phyloP scores from a whole-genome alignment of 441 rosid species.

The Populus hybrid region DNA sequence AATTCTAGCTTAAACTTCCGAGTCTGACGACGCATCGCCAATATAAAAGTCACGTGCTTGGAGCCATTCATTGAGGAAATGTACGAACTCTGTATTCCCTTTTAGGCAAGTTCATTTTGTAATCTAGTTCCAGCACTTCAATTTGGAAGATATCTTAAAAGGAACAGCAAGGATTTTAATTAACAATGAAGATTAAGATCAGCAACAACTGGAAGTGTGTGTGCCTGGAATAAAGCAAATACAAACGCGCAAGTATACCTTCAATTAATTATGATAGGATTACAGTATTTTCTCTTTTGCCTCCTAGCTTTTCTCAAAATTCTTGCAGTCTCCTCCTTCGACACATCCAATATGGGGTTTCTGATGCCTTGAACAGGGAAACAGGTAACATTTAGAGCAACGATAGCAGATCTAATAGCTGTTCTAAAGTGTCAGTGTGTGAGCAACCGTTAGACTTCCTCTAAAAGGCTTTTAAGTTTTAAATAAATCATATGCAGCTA shows the following conservation, averaged over 20 bases:
- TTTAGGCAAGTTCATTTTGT: not conserved
- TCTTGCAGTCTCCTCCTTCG: conserved; percentile 51
- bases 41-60: not conserved
- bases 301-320: conserved; percentile 78
- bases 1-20: not conserved
- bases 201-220: not conserved
- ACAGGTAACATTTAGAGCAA: not conserved
- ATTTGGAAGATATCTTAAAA: not conserved
- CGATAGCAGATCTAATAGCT: not conserved
- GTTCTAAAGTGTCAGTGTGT: not conserved
- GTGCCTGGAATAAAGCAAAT: not conserved
- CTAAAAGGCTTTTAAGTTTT: not conserved
- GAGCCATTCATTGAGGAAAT: too few relatives aligned
- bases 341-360: conserved; percentile 43
- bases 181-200: not conserved
- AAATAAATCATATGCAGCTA: not conserved
- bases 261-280: conserved; percentile 64
- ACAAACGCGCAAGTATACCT: conserved; percentile 24
- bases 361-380: conserved; percentile 26
- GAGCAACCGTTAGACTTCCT: not conserved
- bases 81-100: not conserved
- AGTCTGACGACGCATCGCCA: not conserved
- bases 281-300: conserved; percentile 53
- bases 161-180: not conserved
- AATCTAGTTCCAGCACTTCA: not conserved